Evolutionary conservation across 2,329 filamentous ascomycete species (phyloP).

Genomic region (Penicillium frequentans): DNA sequence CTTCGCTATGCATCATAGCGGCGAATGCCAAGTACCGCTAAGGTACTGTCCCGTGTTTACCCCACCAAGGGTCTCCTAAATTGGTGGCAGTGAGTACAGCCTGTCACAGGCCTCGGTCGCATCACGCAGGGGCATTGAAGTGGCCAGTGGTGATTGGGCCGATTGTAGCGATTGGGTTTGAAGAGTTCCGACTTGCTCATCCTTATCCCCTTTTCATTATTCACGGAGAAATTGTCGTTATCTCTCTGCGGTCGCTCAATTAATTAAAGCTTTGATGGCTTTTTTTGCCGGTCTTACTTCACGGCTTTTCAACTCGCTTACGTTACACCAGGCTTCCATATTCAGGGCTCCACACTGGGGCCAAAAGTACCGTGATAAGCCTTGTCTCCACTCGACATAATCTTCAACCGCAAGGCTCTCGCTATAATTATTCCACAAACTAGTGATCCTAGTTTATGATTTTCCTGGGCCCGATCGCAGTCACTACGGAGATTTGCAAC

Average conservation of each 20-base stretch:
- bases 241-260: background rate
- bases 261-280: background rate
- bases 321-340: too few species aligned
- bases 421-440: background rate
- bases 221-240: background rate
- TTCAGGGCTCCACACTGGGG: background rate
- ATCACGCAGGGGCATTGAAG: conserved; percentile 1
- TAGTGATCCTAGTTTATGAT: background rate
- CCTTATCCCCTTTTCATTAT: background rate
- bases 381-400: background rate
- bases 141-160: background rate
- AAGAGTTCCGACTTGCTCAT: background rate
- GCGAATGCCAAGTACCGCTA: background rate
- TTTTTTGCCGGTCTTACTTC: background rate
- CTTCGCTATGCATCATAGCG: too few species aligned
- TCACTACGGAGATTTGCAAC: background rate
- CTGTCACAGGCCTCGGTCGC: conserved; percentile 4
- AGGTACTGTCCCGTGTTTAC: background rate
- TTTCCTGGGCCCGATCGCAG: background rate
- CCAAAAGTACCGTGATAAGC: background rate
- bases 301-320: background rate
- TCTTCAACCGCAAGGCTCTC: background rate
- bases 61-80: background rate
- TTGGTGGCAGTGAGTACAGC: background rate
- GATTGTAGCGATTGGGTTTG: background rate